A percentile compares a stretch with the other conserved stretches of the same genome.
phyloP scores from a whole-genome alignment of 2,329 filamentous ascomycete genomes.

The Pyrenophora graminea region DNA sequence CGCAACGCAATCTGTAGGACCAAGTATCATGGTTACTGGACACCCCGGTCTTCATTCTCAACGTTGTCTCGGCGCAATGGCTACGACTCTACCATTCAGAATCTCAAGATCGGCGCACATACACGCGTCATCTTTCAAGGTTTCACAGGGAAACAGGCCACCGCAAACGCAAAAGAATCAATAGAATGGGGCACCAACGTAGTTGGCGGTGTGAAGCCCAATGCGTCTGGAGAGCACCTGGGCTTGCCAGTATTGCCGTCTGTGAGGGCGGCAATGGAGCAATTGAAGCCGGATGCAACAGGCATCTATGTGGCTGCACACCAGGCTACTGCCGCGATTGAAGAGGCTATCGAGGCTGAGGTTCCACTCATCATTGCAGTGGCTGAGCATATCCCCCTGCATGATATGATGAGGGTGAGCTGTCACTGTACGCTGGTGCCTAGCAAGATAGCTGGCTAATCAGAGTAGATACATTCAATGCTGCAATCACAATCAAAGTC shows the following conservation, averaged over 20 bases:
- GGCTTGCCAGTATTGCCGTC: slow-evolving; percentile 72
- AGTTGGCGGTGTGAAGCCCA: slow-evolving; percentile 76
- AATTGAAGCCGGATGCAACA: slow-evolving; percentile 74
- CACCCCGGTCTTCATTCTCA: slow-evolving; percentile 32
- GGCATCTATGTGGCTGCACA: slow-evolving; percentile 80
- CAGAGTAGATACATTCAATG: slow-evolving; percentile 66
- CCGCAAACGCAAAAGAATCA: slow-evolving; percentile 75
- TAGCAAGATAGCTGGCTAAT: slow-evolving; percentile 1
- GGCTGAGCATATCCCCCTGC: slow-evolving; percentile 77
- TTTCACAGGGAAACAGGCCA: slow-evolving; percentile 71
- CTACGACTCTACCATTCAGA: slow-evolving; percentile 66
- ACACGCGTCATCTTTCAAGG: slow-evolving; percentile 73
- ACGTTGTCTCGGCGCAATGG: slow-evolving; percentile 40
- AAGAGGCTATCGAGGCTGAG: slow-evolving; percentile 79
- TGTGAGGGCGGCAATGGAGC: slow-evolving; percentile 69
- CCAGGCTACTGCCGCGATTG: slow-evolving; percentile 72
- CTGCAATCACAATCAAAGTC: slow-evolving; percentile 72
- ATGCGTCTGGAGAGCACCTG: slow-evolving; percentile 70
- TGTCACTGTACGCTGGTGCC: background rate
- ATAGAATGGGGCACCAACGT: slow-evolving; percentile 79
- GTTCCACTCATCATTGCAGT: slow-evolving; percentile 78
- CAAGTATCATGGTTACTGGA: slow-evolving; percentile 1
- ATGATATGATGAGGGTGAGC: slow-evolving; percentile 73
- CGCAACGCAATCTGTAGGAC: slow-evolving; percentile 10
- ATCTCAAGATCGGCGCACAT: slow-evolving; percentile 68